Conservation (phyloP, 2,329 filamentous ascomycete species). For the Cyphellophora attinorum region DNA sequence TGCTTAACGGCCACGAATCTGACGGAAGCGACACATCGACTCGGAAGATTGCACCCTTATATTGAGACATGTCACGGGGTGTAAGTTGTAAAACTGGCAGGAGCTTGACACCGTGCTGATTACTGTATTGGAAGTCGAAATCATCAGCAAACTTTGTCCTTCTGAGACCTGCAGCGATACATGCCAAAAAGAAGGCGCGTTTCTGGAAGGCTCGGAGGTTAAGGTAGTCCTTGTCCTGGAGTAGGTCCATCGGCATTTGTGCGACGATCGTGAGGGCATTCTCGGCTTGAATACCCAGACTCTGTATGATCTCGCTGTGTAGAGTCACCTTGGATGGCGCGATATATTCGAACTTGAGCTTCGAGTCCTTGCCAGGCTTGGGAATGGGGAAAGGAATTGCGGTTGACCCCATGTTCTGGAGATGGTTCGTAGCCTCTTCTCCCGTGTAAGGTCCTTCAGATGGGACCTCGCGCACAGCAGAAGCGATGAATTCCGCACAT, state of each 20-base stretch:
- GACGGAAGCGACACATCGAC: conserved; percentile 67
- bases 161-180: conserved; percentile 62
- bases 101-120: conserved; percentile 63
- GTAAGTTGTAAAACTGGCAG: conserved; percentile 56
- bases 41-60: conserved; percentile 31
- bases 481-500: conserved; percentile 43
- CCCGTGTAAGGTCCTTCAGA: conserved; percentile 43
- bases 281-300: conserved; percentile 58
- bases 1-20: conserved; percentile 59
- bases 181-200: conserved; percentile 80
- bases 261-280: conserved; percentile 70
- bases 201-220: conserved; percentile 94
- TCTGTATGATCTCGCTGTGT: conserved; percentile 75
- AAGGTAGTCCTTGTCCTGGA: conserved; percentile 90
- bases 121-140: conserved; percentile 54
- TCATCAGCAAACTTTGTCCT: conserved; percentile 39
- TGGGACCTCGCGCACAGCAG: conserved; percentile 47
- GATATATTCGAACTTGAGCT: conserved; percentile 71
- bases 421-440: conserved; percentile 55
- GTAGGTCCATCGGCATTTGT: conserved; percentile 68
- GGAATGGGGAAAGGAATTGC: conserved; percentile 80
- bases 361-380: conserved; percentile 61
- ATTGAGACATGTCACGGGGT: conserved; percentile 19
- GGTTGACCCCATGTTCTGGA: conserved; percentile 56
- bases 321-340: conserved; percentile 74